Evolutionary conservation across 2,329 filamentous ascomycete genomes (phyloP), one percentile per base, ranked within the genome.

Genomic region (Pseudocercospora eumusae): DNA sequence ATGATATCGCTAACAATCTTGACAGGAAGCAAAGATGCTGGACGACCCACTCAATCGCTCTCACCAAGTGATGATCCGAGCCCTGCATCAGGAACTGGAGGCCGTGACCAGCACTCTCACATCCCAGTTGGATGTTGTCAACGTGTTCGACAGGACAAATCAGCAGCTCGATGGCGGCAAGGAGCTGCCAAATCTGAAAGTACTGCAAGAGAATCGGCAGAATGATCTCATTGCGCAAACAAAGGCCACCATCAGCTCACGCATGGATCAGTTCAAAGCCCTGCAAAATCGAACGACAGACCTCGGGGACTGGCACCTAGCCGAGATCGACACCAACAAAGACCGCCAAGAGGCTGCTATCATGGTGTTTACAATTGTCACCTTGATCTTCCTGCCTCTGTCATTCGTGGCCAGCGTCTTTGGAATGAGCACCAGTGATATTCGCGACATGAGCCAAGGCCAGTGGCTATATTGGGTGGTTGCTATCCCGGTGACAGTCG

Each of bases 321-420:
- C 36, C 40, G 58, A 58, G 5, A 64, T 64, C 28, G 55, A 64
- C 27, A 61, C 59, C 2, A 61, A 64, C 44, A 64, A 64, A 18
- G 62, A 64, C 23, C 54, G 58, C 21, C 62, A 64, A 42, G 62
- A 64, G 52, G 55, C 54, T 25, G 61, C 57, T 20, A 64, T 64
- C 44, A 25, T 79, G 3, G 74, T 79, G 27, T 79, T 79, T 63
- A 79, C 77, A 6, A 75, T 79, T 31, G 75, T 79, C 28, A 79
- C 77, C 0, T 75, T 78, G 54, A 71, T 79, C 33, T 79, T 79
- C 54, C 72, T 80, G 6, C 77, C 77, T 0, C 66, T 79, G 8
- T 78, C 75, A 3, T 80, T 79, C 64, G 71, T 79, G 13, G 74
- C 75, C 0, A 75, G 71, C 7, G 78, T 78, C 64, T 77, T 79